A percentile compares a stretch with the other conserved stretches of the same genome.
Evolutionary conservation across 1,284 basidiomycete genomes (phyloP).

Genomic region (Meripilus lineatus): DNA sequence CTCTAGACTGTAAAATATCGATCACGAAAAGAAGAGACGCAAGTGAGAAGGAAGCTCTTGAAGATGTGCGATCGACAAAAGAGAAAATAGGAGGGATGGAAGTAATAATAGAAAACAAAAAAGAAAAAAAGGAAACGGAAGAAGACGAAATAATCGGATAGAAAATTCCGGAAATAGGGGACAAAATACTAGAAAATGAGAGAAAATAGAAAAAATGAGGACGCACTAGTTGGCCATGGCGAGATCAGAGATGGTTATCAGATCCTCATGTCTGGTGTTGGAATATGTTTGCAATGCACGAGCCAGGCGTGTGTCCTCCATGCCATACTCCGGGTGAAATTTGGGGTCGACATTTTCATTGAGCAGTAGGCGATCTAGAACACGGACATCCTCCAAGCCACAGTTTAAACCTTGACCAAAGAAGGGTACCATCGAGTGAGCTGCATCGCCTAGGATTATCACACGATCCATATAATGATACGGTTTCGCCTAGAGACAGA

Average conservation of each 20-base stretch:
- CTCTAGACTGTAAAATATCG: conserved; percentile 59
- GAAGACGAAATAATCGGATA: background rate
- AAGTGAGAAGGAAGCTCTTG: no score
- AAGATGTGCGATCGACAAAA: no score
- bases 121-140: background rate
- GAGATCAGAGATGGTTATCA: conserved; percentile 86
- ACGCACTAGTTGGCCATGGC: conserved; percentile 96
- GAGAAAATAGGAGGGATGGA: no score
- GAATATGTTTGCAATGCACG: conserved; percentile 76
- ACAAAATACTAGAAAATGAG: no score
- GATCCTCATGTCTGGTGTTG: conserved; percentile 77
- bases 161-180: background rate
- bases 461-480: conserved; percentile 90
- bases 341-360: conserved; percentile 55
- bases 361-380: conserved; percentile 75
- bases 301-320: conserved; percentile 54
- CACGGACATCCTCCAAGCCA: conserved; percentile 94
- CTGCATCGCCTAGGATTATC: conserved; percentile 89
- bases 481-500: conserved; percentile 77
- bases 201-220: background rate
- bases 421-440: conserved; percentile 98
- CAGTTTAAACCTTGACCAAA: conserved; percentile 98
- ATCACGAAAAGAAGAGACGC: conserved; percentile 1
- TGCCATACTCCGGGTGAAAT: conserved; percentile 26
- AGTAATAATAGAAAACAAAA: background rate